These are phyloP conservation scores for Ophiostoma sp. DNA, from an alignment of 2,329 filamentous ascomycete genomes.

Conservation along the genomic window DNA sequence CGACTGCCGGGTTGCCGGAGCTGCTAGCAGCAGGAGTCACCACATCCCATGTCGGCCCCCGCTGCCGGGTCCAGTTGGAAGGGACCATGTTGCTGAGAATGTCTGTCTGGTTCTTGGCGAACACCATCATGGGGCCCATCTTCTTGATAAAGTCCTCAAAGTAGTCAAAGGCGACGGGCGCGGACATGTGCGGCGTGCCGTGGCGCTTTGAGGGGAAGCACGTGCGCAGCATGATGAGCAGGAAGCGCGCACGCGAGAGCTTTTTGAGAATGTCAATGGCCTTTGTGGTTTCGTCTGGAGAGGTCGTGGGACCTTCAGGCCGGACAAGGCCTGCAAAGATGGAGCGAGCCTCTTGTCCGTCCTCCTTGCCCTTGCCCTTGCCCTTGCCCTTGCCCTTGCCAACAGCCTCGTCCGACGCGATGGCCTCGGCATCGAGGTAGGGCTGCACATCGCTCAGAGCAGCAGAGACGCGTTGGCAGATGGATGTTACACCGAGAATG, in stretches of 20 bases:
- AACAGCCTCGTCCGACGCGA: not conserved
- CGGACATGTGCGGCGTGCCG: conserved; percentile 60
- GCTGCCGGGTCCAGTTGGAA: conserved; percentile 51
- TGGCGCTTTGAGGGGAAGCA: conserved; percentile 67
- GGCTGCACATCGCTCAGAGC: conserved; percentile 64
- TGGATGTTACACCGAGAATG: conserved; percentile 72
- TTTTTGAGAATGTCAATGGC: conserved; percentile 78
- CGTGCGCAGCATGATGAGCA: conserved; percentile 69
- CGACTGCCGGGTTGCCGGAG: not conserved
- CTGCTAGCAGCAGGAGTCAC: not conserved
- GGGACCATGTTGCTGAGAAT: conserved; percentile 69
- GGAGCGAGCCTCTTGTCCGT: conserved; percentile 34
- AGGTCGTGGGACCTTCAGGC: conserved; percentile 36
- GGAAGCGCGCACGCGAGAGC: conserved; percentile 67
- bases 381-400: not conserved
- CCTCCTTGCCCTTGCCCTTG: not conserved
- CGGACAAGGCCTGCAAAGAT: conserved; percentile 67
- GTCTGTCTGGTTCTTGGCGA: conserved; percentile 80
- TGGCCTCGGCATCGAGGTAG: conserved; percentile 46
- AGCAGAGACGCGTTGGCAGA: conserved; percentile 68
- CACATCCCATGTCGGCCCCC: conserved; percentile 17
- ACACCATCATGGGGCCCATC: conserved; percentile 71
- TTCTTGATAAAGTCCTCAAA: conserved; percentile 69
- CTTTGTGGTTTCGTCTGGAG: conserved; percentile 42
- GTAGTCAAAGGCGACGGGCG: conserved; percentile 78